These are phyloP conservation scores for Leptographium radiaticola DNA, from an alignment of 2,329 filamentous ascomycete genomes.

Conservation along the genomic window DNA sequence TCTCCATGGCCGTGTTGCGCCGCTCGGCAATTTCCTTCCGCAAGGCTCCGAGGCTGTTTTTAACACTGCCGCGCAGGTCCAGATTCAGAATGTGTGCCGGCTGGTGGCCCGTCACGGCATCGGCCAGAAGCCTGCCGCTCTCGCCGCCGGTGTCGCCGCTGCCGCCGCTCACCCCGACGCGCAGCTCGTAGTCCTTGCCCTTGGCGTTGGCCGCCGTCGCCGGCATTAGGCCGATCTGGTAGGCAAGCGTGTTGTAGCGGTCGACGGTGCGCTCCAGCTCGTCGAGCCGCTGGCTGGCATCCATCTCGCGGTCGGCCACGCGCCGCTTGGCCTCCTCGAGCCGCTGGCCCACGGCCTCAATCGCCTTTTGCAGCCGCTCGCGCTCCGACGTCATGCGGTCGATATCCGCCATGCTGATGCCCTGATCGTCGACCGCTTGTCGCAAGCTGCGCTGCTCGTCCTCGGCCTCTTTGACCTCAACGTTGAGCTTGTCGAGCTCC, in stretches of 20 bases:
- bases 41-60: conserved; percentile 62
- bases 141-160: conserved; percentile 25
- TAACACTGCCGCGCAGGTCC: conserved; percentile 73
- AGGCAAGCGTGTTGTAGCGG: conserved; percentile 85
- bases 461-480: conserved; percentile 67
- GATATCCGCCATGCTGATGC: conserved; percentile 95
- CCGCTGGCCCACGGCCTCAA: conserved; percentile 61
- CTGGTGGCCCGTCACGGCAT: conserved; percentile 75
- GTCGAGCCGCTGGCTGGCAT: conserved; percentile 74
- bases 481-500: conserved; percentile 66
- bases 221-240: conserved; percentile 86
- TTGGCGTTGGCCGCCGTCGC: conserved; percentile 73
- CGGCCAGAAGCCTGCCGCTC: conserved; percentile 67
- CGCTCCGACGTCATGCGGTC: conserved; percentile 96
- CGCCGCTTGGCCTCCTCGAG: conserved; percentile 77
- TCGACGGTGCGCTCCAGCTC: conserved; percentile 86
- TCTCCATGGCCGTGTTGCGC: conserved; percentile 67
- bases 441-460: conserved; percentile 71
- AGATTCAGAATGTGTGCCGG: conserved; percentile 79
- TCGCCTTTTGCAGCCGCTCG: conserved; percentile 79
- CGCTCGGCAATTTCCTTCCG: conserved; percentile 90
- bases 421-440: conserved; percentile 77
- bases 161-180: conserved; percentile 63
- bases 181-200: conserved; percentile 72
- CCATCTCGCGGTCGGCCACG: conserved; percentile 75